Percentiles rank a stretch among this genome's conserved stretches.
Conservation (phyloP, 2,329 filamentous ascomycete species). For the Fusarium sp. region DNA sequence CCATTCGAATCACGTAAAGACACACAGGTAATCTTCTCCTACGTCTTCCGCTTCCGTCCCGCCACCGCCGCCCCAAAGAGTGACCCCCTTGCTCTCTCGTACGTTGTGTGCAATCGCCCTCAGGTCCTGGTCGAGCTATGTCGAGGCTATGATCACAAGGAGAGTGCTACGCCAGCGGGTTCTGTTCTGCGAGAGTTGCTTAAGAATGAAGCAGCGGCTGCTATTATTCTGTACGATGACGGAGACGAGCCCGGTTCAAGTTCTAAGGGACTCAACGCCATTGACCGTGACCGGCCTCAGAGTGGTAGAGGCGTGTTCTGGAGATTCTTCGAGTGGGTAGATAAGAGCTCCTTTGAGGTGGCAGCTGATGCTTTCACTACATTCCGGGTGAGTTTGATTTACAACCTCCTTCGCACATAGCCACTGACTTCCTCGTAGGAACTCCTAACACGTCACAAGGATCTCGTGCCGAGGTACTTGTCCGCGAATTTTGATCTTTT, state of each 20-base stretch:
- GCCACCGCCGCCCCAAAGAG: slow-evolving; percentile 72
- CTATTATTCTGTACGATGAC: slow-evolving; percentile 93
- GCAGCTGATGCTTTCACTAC: slow-evolving; percentile 98
- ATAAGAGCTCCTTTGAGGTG: slow-evolving; percentile 95
- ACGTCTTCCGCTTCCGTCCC: slow-evolving; percentile 90
- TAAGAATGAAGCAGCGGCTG: slow-evolving; percentile 91
- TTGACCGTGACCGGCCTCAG: slow-evolving; percentile 80
- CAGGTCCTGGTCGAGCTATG: slow-evolving; percentile 91
- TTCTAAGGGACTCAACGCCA: slow-evolving; percentile 78
- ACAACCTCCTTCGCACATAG: background rate
- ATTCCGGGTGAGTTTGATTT: slow-evolving; percentile 75
- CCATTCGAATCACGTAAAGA: slow-evolving; percentile 98
- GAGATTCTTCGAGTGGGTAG: slow-evolving; percentile 97
- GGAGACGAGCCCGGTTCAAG: slow-evolving; percentile 76
- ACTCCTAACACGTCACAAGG: slow-evolving; percentile 93
- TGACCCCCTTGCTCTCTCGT: slow-evolving; percentile 87
- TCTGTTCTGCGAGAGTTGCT: slow-evolving; percentile 87
- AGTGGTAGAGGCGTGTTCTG: slow-evolving; percentile 90
- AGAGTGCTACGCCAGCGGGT: slow-evolving; percentile 91
- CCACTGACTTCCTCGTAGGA: slow-evolving; percentile 67
- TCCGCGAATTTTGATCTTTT: slow-evolving; percentile 92
- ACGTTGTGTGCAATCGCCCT: slow-evolving; percentile 86
- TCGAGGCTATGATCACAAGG: slow-evolving; percentile 87
- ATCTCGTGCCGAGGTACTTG: slow-evolving; percentile 87
- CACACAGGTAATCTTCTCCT: slow-evolving; percentile 94